These are phyloP conservation scores for Hypoxylon fragiforme DNA, from an alignment of 495 filamentous ascomycete species.

Conservation along the genomic window DNA sequence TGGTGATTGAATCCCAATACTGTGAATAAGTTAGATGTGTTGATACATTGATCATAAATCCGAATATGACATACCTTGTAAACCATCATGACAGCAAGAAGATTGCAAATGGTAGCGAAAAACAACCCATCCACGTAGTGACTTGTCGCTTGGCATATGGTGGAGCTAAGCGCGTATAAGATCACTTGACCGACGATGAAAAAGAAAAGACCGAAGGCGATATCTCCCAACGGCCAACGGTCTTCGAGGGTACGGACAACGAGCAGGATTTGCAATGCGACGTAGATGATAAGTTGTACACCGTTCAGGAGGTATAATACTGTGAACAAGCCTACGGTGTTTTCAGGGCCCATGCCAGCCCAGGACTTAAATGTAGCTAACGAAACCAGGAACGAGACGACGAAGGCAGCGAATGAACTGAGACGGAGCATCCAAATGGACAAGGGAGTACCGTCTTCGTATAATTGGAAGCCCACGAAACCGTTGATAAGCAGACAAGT, in stretches of 20 bases:
- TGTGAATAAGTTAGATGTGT: constrained; percentile 35
- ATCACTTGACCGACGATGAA: constrained; percentile 93
- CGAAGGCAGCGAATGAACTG: constrained; percentile 77
- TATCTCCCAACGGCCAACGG: constrained; percentile 92
- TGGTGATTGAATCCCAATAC: constrained; percentile 99
- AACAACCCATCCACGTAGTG: constrained; percentile 96
- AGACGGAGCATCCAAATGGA: constrained; percentile 91
- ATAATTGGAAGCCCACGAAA: constrained; percentile 98
- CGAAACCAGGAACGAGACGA: constrained; percentile 82
- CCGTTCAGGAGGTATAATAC: constrained; percentile 92
- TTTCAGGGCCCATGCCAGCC: constrained; percentile 81
- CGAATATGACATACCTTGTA: constrained; percentile 76
- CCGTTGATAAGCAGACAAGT: constrained; percentile 94
- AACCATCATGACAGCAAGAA: constrained; percentile 98
- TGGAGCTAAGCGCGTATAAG: constrained; percentile 84
- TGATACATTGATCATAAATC: not conserved
- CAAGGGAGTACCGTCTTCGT: constrained; percentile 95
- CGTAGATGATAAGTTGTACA: constrained; percentile 80
- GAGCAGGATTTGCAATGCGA: constrained; percentile 84
- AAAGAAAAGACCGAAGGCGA: constrained; percentile 88
- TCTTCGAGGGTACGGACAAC: constrained; percentile 91
- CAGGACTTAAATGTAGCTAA: constrained; percentile 92
- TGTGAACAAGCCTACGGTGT: constrained; percentile 87
- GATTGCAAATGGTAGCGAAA: constrained; percentile 90
- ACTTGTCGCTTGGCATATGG: constrained; percentile 80